Evolutionary conservation across 1,284 basidiomycete genomes (phyloP).

Genomic region (Somion occarium): DNA sequence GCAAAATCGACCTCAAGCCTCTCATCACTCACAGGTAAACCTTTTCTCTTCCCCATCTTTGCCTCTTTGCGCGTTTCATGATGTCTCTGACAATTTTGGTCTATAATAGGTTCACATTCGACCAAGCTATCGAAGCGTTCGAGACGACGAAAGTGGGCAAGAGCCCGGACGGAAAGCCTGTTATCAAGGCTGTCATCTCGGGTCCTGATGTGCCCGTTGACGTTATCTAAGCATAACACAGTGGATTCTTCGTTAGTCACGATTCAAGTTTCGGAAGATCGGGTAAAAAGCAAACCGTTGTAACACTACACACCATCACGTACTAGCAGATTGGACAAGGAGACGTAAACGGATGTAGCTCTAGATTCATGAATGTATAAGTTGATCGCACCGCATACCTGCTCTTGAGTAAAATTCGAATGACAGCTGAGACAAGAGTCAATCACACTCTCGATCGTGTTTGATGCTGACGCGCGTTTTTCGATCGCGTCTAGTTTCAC

Average conservation of each 20-base stretch:
- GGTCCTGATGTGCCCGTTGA: conserved; percentile 54
- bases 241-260: too few species aligned
- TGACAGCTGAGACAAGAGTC: too few species aligned
- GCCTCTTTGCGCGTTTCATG: conserved; percentile 3
- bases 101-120: conserved; percentile 61
- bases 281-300: not conserved
- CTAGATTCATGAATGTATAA: too few species aligned
- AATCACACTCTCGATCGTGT: not conserved
- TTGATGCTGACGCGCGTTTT: not conserved
- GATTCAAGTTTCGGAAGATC: not conserved
- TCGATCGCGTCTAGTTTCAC: not conserved
- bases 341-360: too few species aligned
- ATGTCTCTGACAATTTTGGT: conserved; percentile 25
- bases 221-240: too few species aligned
- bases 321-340: too few species aligned
- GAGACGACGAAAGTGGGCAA: conserved; percentile 75
- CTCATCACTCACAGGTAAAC: conserved; percentile 89
- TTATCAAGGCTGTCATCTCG: conserved; percentile 75
- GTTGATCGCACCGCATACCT: too few species aligned
- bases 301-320: not conserved
- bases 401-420: too few species aligned
- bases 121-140: conserved; percentile 78
- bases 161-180: conserved; percentile 69
- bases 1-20: conserved; percentile 83
- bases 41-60: conserved; percentile 44